phyloP scores from a whole-genome alignment of 2,329 filamentous ascomycete genomes.

The Canariomyces notabilis region DNA sequence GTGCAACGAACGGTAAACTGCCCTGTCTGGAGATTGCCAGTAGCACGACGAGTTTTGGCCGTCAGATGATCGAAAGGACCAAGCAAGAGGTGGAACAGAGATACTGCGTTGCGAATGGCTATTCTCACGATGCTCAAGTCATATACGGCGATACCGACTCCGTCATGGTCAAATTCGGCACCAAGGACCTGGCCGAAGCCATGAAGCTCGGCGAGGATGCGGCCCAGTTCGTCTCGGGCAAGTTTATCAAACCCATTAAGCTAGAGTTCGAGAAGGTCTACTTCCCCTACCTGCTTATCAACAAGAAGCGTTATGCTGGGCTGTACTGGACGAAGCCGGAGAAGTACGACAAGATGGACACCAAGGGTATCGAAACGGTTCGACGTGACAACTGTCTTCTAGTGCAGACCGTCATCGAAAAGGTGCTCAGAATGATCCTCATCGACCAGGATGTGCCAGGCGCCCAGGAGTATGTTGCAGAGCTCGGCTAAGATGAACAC shows the following conservation, averaged over 20 bases:
- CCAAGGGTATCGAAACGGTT: slow-evolving; percentile 97
- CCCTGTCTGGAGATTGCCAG: slow-evolving; percentile 93
- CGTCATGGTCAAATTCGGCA: slow-evolving; percentile 99
- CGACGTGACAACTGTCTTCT: slow-evolving; percentile 92
- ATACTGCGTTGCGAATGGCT: slow-evolving; percentile 91
- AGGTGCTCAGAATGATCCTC: slow-evolving; percentile 88
- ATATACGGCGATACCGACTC: slow-evolving; percentile 99
- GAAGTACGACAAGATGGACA: slow-evolving; percentile 99
- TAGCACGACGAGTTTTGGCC: slow-evolving; percentile 93
- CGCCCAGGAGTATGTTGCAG: slow-evolving; percentile 77
- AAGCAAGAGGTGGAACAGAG: slow-evolving; percentile 89
- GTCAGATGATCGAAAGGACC: slow-evolving; percentile 98
- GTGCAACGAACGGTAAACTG: slow-evolving; percentile 91
- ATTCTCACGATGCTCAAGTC: slow-evolving; percentile 89
- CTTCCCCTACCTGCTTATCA: slow-evolving; percentile 95
- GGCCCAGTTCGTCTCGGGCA: slow-evolving; percentile 77
- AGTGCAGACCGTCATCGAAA: slow-evolving; percentile 96
- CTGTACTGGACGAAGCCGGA: slow-evolving; percentile 92
- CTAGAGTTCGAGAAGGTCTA: slow-evolving; percentile 99
- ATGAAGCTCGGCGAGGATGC: slow-evolving; percentile 97
- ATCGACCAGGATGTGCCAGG: slow-evolving; percentile 88
- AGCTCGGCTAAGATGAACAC: not conserved
- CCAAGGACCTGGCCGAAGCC: slow-evolving; percentile 74
- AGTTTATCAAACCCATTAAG: slow-evolving; percentile 96
- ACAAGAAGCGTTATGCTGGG: slow-evolving; percentile 99